Conservation (phyloP, 176 grass and related monocot genomes). For the Oryza punctata region DNA sequence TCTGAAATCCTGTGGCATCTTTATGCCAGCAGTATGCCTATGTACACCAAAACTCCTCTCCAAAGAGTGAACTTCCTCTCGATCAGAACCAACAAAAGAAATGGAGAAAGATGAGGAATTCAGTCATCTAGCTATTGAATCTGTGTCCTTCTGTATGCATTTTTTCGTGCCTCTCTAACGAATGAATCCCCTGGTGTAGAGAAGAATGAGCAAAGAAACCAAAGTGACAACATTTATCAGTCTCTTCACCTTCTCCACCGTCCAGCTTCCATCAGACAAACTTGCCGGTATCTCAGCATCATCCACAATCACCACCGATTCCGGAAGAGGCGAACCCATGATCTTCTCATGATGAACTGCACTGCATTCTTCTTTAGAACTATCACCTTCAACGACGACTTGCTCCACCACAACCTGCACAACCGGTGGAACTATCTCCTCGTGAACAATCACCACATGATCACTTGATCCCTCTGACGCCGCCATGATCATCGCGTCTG, state of each 20-base stretch:
- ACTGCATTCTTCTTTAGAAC: conserved; percentile 13
- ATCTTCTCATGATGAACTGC: neutral
- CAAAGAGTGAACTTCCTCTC: neutral
- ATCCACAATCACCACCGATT: neutral
- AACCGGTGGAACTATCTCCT: conserved; percentile 29
- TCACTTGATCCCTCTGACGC: neutral
- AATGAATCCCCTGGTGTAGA: conserved; percentile 39
- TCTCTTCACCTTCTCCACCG: conserved; percentile 40
- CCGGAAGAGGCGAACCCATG: neutral
- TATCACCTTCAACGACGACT: neutral
- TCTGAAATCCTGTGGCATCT: neutral
- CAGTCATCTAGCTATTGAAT: neutral
- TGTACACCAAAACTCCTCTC: neutral
- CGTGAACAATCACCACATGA: conserved; percentile 19
- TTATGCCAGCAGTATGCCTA: neutral
- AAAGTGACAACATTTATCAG: conserved; percentile 36
- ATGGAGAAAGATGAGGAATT: neutral
- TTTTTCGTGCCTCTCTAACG: neutral
- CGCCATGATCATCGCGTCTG: neutral
- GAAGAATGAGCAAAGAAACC: conserved; percentile 32
- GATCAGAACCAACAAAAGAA: neutral
- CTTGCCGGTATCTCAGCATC: neutral
- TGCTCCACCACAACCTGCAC: conserved; percentile 31
- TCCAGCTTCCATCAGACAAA: conserved; percentile 24
- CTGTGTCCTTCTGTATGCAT: neutral